phyloP scores from a whole-genome alignment of 805 yeast species.

The Candida nitratophila region DNA sequence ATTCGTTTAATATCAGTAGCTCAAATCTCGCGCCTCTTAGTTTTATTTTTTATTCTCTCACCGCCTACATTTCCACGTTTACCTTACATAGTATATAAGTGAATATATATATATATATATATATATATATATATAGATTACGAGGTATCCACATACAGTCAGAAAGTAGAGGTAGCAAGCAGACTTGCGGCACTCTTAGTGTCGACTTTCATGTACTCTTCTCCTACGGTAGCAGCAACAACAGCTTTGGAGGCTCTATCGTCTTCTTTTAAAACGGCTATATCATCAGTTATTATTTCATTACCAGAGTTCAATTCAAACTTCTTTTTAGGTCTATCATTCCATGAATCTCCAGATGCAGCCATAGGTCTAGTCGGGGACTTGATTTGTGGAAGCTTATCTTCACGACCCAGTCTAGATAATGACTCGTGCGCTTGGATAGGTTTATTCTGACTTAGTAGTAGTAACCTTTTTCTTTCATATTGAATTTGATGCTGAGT shows the following conservation, averaged over 20 bases:
- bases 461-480: slow-evolving; percentile 71
- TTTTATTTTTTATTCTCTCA: too few species aligned
- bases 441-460: slow-evolving; percentile 54
- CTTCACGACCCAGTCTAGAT: slow-evolving; percentile 73
- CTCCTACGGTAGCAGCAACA: slow-evolving; percentile 12
- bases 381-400: slow-evolving; percentile 30
- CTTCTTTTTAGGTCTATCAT: slow-evolving; percentile 22
- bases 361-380: slow-evolving; percentile 4
- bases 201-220: slow-evolving; percentile 43
- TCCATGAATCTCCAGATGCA: slow-evolving; percentile 25
- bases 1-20: too few species aligned
- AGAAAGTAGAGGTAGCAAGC: slow-evolving; percentile 71
- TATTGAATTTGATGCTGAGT: slow-evolving; percentile 73
- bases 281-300: not conserved
- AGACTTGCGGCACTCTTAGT: slow-evolving; percentile 80
- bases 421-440: slow-evolving; percentile 32
- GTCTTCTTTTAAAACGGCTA: slow-evolving; percentile 4
- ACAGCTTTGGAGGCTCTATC: slow-evolving; percentile 2
- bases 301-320: slow-evolving; percentile 8
- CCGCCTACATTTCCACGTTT: too few species aligned
- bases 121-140: too few species aligned
- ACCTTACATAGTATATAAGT: not conserved
- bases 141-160: too few species aligned
- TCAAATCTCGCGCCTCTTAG: too few species aligned
- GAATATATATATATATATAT: not conserved